These are phyloP conservation scores for Aspergillus olivimuriae DNA, from an alignment of 495 filamentous ascomycete species.

Conservation along the genomic window DNA sequence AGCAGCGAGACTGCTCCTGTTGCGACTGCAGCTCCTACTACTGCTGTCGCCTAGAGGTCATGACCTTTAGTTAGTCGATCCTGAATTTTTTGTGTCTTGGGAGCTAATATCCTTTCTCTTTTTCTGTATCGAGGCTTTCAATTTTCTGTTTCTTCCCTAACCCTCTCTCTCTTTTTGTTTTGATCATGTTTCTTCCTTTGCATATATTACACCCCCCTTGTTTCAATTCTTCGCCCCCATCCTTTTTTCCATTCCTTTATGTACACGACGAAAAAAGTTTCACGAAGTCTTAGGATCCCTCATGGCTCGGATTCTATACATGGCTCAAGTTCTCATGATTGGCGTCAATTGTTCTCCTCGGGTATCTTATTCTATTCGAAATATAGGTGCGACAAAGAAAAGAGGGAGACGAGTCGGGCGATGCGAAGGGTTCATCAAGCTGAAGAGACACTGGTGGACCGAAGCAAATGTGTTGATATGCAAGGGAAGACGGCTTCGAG, in stretches of 20 bases:
- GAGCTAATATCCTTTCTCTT: slow-evolving; percentile 22
- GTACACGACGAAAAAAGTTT: slow-evolving; percentile 43
- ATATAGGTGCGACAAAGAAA: slow-evolving; percentile 22
- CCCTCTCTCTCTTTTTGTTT: slow-evolving; percentile 19
- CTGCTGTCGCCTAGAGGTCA: slow-evolving; percentile 49
- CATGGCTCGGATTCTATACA: slow-evolving; percentile 25
- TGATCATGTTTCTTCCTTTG: slow-evolving; percentile 30
- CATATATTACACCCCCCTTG: slow-evolving; percentile 35
- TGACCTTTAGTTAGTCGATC: background rate
- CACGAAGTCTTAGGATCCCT: slow-evolving; percentile 30
- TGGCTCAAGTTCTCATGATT: slow-evolving; percentile 37
- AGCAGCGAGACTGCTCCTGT: too few species aligned
- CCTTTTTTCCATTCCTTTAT: slow-evolving; percentile 29
- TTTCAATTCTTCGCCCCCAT: slow-evolving; percentile 20
- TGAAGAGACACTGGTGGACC: slow-evolving; percentile 18
- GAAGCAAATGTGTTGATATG: slow-evolving; percentile 16
- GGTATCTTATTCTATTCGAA: slow-evolving; percentile 24
- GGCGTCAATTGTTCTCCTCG: slow-evolving; percentile 40
- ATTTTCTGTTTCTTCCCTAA: slow-evolving; percentile 27
- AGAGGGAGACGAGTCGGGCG: slow-evolving; percentile 18
- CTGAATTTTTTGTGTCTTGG: slow-evolving; percentile 18
- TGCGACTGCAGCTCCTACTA: slow-evolving; percentile 36
- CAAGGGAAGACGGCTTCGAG: slow-evolving; percentile 19
- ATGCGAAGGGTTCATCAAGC: slow-evolving; percentile 21
- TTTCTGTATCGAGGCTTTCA: slow-evolving; percentile 8